phyloP scores from a whole-genome alignment of 257 asterid species.

The Solanum pinnatisectum region DNA sequence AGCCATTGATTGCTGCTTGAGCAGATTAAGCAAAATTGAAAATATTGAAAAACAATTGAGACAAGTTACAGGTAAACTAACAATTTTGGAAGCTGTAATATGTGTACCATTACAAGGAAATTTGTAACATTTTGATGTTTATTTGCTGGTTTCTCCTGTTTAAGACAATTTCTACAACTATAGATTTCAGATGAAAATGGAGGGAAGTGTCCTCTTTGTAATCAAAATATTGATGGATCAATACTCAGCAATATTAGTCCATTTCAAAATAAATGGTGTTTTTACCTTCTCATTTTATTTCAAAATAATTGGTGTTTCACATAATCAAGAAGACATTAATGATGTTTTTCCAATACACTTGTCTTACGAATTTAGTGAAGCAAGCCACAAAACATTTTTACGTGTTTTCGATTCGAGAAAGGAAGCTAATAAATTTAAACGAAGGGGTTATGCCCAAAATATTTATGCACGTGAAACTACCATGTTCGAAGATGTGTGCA shows the following conservation, averaged over 20 bases:
- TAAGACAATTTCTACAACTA: not conserved
- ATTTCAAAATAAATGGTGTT: not conserved
- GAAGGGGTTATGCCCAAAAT: not conserved
- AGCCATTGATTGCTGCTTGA: constrained; percentile 7
- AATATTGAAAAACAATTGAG: not conserved
- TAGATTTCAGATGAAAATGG: not conserved
- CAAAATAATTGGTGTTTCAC: not conserved
- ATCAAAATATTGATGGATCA: not conserved
- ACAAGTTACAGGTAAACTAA: not conserved
- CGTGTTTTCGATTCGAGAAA: not conserved
- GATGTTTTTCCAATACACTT: not conserved
- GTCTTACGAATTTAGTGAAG: not conserved
- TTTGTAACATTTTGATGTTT: not conserved
- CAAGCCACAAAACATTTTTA: not conserved
- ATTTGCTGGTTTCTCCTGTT: not conserved
- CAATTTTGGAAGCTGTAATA: not conserved
- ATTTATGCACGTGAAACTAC: not conserved
- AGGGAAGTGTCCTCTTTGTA: not conserved
- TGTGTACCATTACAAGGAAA: not conserved
- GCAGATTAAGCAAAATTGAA: not conserved
- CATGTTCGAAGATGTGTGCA: not conserved
- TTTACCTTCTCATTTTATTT: not conserved
- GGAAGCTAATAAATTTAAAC: not conserved
- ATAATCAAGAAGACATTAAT: not conserved
- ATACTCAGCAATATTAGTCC: not conserved